Evolutionary conservation across 345 rosid species (phyloP).

Genomic region (Arabidopsis arenosa): DNA sequence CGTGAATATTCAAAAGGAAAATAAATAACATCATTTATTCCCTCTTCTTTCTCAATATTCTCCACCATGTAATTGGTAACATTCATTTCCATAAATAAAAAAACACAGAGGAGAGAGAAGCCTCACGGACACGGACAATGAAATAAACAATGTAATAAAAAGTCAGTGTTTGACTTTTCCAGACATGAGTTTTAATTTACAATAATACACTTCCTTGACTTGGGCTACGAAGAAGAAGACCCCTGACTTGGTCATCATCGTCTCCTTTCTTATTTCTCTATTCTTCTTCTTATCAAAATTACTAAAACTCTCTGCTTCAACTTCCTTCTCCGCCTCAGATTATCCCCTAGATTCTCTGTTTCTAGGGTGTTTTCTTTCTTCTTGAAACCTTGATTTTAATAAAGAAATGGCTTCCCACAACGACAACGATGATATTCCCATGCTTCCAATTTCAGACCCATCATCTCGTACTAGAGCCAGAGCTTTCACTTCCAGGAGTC

Average conservation of each 20-base stretch:
- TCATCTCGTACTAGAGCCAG: constrained; percentile 50
- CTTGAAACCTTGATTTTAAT: neutral
- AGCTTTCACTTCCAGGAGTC: constrained; percentile 50
- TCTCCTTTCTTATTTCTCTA: constrained; percentile 6
- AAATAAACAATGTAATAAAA: constrained; percentile 5
- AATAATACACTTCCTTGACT: constrained; percentile 24
- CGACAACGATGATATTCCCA: constrained; percentile 70
- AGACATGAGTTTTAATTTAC: neutral
- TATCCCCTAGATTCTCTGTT: neutral
- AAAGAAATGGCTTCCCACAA: constrained; percentile 17
- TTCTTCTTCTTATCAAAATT: neutral
- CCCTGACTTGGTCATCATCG: constrained; percentile 15
- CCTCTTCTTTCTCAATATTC: neutral
- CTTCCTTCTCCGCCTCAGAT: neutral
- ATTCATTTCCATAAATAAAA: neutral
- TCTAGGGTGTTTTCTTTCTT: neutral
- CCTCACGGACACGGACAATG: neutral
- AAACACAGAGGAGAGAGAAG: neutral
- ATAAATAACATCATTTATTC: neutral
- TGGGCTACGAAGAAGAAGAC: neutral
- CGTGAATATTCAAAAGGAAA: neutral
- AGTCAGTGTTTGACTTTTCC: constrained; percentile 21
- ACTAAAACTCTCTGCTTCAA: constrained; percentile 10
- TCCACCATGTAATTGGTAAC: neutral
- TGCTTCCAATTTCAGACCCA: constrained; percentile 58